Percentiles rank a stretch among this genome's conserved stretches.
These are phyloP conservation scores for Paraconiothyrium brasiliense DNA, from an alignment of 2,329 filamentous ascomycete species.

Conservation along the genomic window DNA sequence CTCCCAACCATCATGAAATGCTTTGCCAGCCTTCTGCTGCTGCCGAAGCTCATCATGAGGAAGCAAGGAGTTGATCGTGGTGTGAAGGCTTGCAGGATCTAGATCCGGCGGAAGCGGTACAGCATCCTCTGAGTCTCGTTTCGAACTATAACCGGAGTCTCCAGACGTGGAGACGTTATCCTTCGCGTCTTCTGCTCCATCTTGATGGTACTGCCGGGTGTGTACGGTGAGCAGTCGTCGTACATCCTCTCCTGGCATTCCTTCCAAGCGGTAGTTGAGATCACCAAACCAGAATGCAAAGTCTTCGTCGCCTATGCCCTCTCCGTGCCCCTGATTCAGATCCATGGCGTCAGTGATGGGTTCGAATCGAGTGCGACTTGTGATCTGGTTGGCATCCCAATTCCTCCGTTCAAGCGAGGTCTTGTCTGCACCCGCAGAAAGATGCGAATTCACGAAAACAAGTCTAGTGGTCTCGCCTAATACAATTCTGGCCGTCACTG, in stretches of 20 bases:
- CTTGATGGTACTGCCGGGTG: conserved; percentile 43
- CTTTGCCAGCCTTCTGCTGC: conserved; percentile 77
- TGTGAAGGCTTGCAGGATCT: conserved; percentile 87
- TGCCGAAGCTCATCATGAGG: conserved; percentile 87
- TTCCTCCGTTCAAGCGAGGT: conserved; percentile 81
- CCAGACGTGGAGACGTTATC: conserved; percentile 27
- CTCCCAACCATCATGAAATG: conserved; percentile 90
- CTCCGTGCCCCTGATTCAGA: conserved; percentile 65
- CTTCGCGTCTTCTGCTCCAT: conserved; percentile 14
- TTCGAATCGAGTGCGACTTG: conserved; percentile 78
- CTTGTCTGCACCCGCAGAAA: conserved; percentile 86
- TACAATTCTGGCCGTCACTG: conserved; percentile 80
- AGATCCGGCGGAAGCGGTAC: conserved; percentile 59
- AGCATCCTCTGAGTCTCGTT: conserved; percentile 25
- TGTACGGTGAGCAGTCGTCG: conserved; percentile 84
- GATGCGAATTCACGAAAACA: conserved; percentile 90
- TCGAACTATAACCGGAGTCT: conserved; percentile 32
- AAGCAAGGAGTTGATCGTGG: conserved; percentile 85
- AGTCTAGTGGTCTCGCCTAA: conserved; percentile 89
- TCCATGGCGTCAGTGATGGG: conserved; percentile 74
- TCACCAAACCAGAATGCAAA: conserved; percentile 97
- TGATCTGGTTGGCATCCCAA: conserved; percentile 87
- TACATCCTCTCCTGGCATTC: conserved; percentile 89
- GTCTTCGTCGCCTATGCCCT: conserved; percentile 86
- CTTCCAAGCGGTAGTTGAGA: conserved; percentile 91